A percentile compares a stretch with the other conserved stretches of the same genome.
These are phyloP conservation scores for Pichia thaimueangensis DNA, from an alignment of 805 yeast genomes.

Conservation along the genomic window DNA sequence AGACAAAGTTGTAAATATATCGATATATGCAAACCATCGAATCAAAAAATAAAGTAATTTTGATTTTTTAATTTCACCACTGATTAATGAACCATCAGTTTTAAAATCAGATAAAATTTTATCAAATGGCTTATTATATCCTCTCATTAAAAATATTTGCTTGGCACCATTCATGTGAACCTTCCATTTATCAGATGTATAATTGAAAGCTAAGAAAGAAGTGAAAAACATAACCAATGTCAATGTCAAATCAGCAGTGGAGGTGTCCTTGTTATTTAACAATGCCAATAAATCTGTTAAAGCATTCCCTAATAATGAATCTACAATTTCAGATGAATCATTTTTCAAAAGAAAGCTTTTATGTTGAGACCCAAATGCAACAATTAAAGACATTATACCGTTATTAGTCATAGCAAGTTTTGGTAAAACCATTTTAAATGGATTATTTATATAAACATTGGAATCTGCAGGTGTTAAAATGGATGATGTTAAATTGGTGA, in stretches of 20 bases:
- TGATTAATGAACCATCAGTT: constrained; percentile 13
- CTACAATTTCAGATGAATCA: constrained; percentile 35
- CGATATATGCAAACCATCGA: constrained; percentile 66
- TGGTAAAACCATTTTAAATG: constrained; percentile 60
- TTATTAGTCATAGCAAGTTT: constrained; percentile 58
- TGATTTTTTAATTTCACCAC: constrained; percentile 25
- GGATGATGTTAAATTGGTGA: constrained; percentile 52
- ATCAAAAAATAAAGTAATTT: constrained; percentile 49
- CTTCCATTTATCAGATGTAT: constrained; percentile 47
- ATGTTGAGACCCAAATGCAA: constrained; percentile 46
- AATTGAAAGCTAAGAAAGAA: constrained; percentile 47
- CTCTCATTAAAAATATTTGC: constrained; percentile 52
- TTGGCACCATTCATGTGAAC: constrained; percentile 64
- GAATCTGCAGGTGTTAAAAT: constrained; percentile 63
- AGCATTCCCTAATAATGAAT: constrained; percentile 49
- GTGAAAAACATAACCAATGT: constrained; percentile 55
- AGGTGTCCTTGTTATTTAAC: constrained; percentile 43
- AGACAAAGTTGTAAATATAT: constrained; percentile 56
- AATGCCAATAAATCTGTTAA: constrained; percentile 49
- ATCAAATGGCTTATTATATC: constrained; percentile 32
- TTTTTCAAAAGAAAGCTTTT: constrained; percentile 20
- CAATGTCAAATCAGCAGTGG: constrained; percentile 61
- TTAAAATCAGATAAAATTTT: constrained; percentile 20
- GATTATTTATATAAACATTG: constrained; percentile 55
- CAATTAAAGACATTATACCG: constrained; percentile 48